Conservation (phyloP, 2,329 filamentous ascomycete species). For the Daldinia sp. region DNA sequence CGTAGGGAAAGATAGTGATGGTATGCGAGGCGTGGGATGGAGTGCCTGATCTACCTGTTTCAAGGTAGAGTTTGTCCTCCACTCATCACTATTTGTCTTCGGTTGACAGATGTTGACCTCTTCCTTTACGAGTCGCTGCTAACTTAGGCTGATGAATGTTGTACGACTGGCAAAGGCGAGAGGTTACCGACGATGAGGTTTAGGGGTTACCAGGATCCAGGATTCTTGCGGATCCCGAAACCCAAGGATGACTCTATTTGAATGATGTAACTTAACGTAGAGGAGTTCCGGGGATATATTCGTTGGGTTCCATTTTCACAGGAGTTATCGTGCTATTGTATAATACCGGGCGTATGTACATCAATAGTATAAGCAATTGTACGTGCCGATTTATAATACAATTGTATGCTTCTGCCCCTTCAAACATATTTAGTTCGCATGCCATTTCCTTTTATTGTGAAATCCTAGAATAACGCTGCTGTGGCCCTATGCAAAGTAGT, state of each 20-base stretch:
- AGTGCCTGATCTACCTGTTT: background rate
- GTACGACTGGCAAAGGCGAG: background rate
- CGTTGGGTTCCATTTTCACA: constrained; percentile 3
- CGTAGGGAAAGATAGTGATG: constrained; percentile 59
- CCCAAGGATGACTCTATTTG: background rate
- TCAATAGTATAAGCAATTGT: constrained; percentile 27
- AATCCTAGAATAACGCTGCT: constrained; percentile 19
- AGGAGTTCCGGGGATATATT: constrained; percentile 17
- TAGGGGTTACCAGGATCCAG: background rate
- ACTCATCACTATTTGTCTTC: background rate
- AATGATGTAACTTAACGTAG: constrained; percentile 17
- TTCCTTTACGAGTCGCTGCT: background rate
- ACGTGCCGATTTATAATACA: constrained; percentile 18
- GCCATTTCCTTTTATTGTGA: background rate
- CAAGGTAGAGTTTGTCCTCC: background rate
- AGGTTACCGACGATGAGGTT: background rate
- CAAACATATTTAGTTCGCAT: background rate
- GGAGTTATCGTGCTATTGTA: constrained; percentile 21
- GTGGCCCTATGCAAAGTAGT: constrained; percentile 23
- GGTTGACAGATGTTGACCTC: constrained; percentile 7
- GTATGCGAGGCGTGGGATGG: constrained; percentile 21
- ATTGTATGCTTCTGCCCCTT: constrained; percentile 6
- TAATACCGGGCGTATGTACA: constrained; percentile 14
- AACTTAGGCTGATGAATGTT: constrained; percentile 24
- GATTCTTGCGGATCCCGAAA: background rate